Evolutionary conservation across 2,329 filamentous ascomycete genomes (phyloP).

Genomic region (Colletotrichum zoysiae): DNA sequence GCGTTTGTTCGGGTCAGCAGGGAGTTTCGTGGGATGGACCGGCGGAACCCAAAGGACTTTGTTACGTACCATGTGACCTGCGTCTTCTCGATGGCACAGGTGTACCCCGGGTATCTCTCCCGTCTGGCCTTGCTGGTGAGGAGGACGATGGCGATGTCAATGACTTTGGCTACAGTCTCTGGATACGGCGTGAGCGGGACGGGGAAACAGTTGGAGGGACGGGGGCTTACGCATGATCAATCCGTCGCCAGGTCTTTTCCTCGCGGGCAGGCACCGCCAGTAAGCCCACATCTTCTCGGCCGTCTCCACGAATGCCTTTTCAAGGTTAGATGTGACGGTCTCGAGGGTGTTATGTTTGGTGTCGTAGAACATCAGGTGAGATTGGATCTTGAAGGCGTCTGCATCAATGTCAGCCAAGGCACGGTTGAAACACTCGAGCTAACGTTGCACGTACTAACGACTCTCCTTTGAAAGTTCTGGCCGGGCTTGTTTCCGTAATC

Average conservation of each 20-base stretch:
- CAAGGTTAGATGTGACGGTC: conserved; percentile 81
- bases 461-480: conserved; percentile 82
- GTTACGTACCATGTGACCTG: conserved; percentile 72
- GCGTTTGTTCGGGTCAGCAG: not conserved
- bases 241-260: conserved; percentile 66
- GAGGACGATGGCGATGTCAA: conserved; percentile 73
- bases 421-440: not conserved
- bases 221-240: conserved; percentile 71
- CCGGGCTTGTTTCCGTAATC: conserved; percentile 81
- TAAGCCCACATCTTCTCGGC: conserved; percentile 81
- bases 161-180: conserved; percentile 76
- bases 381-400: conserved; percentile 84
- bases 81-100: conserved; percentile 69
- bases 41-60: not conserved
- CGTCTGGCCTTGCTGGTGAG: conserved; percentile 68
- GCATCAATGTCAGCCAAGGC: conserved; percentile 32
- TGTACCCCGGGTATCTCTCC: conserved; percentile 62
- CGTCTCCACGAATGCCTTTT: conserved; percentile 80
- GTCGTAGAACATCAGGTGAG: conserved; percentile 87
- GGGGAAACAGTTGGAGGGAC: not conserved
- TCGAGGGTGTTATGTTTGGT: conserved; percentile 78
- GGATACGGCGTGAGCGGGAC: not conserved
- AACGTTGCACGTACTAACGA: conserved; percentile 67
- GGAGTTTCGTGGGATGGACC: not conserved
- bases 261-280: conserved; percentile 66